These are phyloP conservation scores for Toxicodendron radicans DNA, from an alignment of 345 rosid species.

Conservation along the genomic window DNA sequence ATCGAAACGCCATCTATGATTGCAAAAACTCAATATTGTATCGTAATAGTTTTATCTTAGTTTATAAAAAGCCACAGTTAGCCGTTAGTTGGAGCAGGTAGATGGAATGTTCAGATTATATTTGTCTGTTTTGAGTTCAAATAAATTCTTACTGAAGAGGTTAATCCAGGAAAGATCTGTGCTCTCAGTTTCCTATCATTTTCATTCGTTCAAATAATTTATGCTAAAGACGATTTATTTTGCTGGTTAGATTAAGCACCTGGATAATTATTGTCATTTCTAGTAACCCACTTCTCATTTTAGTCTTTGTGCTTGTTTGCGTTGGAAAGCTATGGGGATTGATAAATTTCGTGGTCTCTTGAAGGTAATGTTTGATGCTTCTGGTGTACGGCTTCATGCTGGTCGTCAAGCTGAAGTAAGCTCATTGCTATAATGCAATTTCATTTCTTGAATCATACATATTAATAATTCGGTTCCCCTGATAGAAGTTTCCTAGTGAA, in stretches of 20 bases:
- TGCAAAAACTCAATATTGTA: not conserved
- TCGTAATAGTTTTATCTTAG: not conserved
- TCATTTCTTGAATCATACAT: not conserved
- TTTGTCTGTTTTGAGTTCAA: not conserved
- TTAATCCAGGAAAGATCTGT: not conserved
- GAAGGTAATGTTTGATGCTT: slow-evolving; percentile 77
- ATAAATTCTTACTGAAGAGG: not conserved
- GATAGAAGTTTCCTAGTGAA: not conserved
- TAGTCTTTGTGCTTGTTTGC: not conserved
- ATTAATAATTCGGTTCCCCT: not conserved
- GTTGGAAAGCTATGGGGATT: slow-evolving; percentile 10
- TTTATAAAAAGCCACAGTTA: not conserved
- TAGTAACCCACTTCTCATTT: not conserved
- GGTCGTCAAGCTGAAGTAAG: slow-evolving; percentile 74
- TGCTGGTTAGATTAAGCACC: not conserved
- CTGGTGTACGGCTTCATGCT: slow-evolving; percentile 68
- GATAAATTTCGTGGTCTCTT: slow-evolving; percentile 11
- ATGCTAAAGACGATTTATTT: not conserved
- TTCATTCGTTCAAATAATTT: not conserved
- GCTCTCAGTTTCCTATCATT: not conserved
- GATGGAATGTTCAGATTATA: not conserved
- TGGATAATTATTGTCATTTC: not conserved
- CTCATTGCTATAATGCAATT: not conserved
- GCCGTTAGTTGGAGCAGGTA: not conserved
- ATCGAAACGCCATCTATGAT: not conserved